Conservation (phyloP, 176 grass and related monocot species). For the Coix lacrymajobi region DNA sequence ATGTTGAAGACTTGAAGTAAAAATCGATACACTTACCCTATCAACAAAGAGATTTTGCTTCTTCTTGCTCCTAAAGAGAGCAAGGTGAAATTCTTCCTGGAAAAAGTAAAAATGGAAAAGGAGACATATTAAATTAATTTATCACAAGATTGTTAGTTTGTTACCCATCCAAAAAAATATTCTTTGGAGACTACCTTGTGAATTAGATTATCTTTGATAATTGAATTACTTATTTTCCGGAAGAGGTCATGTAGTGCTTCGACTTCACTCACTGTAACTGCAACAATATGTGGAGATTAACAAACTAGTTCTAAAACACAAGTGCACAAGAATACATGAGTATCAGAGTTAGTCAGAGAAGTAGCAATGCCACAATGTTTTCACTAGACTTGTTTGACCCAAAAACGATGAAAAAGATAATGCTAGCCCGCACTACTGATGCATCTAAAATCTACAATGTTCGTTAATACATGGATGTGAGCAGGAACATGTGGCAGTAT, state of each 20-base stretch:
- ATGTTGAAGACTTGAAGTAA: neutral
- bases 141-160: neutral
- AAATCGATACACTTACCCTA: conserved; percentile 41
- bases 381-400: neutral
- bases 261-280: conserved; percentile 69
- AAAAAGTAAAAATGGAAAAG: neutral
- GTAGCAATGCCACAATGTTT: neutral
- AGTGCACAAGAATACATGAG: neutral
- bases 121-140: neutral
- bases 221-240: conserved; percentile 52
- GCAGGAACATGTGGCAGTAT: neutral
- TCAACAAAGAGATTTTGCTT: conserved; percentile 67
- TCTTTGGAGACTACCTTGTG: conserved; percentile 15
- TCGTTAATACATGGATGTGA: neutral
- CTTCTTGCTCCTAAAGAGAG: conserved; percentile 51
- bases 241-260: conserved; percentile 58
- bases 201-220: conserved; percentile 39
- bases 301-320: neutral
- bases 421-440: neutral
- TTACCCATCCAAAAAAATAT: neutral
- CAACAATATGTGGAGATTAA: neutral
- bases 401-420: neutral
- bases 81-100: conserved; percentile 66
- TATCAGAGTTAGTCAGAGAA: neutral
- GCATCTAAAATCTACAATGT: neutral